Evolutionary conservation across 306 rosid genomes (phyloP).

Genomic region (Spatholobus suberectus): DNA sequence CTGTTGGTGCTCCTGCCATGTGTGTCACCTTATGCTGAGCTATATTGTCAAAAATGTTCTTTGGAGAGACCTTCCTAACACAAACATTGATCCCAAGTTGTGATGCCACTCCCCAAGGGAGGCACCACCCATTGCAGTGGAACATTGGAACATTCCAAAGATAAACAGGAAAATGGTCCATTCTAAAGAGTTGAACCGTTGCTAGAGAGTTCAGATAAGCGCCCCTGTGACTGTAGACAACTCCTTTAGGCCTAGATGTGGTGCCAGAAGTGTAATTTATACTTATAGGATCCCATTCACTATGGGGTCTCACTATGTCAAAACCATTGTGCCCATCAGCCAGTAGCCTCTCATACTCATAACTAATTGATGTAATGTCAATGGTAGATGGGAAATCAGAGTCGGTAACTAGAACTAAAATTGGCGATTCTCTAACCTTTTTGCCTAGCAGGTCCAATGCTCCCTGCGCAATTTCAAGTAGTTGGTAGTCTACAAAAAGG

Average conservation of each 20-base stretch:
- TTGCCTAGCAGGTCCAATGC: constrained; percentile 58
- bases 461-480: constrained; percentile 59
- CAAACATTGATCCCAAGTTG: constrained; percentile 79
- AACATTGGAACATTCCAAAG: constrained; percentile 93
- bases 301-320: constrained; percentile 59
- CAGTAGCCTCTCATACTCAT: constrained; percentile 70
- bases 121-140: constrained; percentile 94
- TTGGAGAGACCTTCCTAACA: constrained; percentile 68
- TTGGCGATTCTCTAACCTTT: constrained; percentile 49
- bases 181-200: constrained; percentile 66
- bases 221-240: constrained; percentile 80
- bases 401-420: constrained; percentile 64
- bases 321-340: constrained; percentile 52
- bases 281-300: constrained; percentile 87
- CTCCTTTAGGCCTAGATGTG: constrained; percentile 92
- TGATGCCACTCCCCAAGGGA: constrained; percentile 86
- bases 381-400: constrained; percentile 41
- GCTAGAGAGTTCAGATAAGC: constrained; percentile 83
- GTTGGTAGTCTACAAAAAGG: constrained; percentile 74
- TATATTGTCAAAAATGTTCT: constrained; percentile 62
- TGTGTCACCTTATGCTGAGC: constrained; percentile 70
- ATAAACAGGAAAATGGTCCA: constrained; percentile 73
- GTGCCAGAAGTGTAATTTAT: constrained; percentile 92
- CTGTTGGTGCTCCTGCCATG: constrained; percentile 87
- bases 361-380: constrained; percentile 36